Evolutionary conservation across 2,329 filamentous ascomycete genomes (phyloP).

Genomic region (Fusarium staphyleae): DNA sequence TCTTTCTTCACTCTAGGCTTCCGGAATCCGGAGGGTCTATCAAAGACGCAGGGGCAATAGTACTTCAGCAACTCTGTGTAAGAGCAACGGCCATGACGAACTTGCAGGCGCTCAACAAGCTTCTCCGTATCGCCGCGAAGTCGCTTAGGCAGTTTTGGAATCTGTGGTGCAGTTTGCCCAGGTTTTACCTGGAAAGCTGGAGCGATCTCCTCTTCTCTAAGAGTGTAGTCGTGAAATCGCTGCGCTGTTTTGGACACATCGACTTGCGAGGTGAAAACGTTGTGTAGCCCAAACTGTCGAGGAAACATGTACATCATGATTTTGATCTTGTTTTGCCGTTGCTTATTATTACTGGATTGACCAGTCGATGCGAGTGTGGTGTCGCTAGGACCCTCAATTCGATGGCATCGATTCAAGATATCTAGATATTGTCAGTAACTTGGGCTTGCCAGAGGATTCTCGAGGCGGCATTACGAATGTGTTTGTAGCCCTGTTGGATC

Average conservation of each 20-base stretch:
- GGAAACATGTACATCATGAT: constrained; percentile 95
- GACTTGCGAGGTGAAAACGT: constrained; percentile 81
- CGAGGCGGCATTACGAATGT: constrained; percentile 70
- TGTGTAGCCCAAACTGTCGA: constrained; percentile 86
- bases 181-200: constrained; percentile 34
- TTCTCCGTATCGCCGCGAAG: constrained; percentile 67
- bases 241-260: constrained; percentile 72
- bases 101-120: constrained; percentile 73
- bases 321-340: constrained; percentile 64
- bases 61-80: constrained; percentile 80
- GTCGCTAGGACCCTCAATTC: background rate
- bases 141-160: constrained; percentile 64
- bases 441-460: background rate
- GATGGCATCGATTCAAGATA: constrained; percentile 75
- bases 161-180: constrained; percentile 8
- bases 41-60: constrained; percentile 71
- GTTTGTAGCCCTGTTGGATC: constrained; percentile 77
- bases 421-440: constrained; percentile 59
- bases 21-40: constrained; percentile 21
- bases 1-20: constrained; percentile 14
- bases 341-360: constrained; percentile 19
- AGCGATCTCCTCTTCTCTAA: constrained; percentile 82
- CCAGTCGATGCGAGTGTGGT: background rate
- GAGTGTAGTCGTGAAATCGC: constrained; percentile 82
- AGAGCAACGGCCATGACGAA: constrained; percentile 75